These are phyloP conservation scores for Diaporthe citrichinensis DNA, from an alignment of 2,329 filamentous ascomycete genomes.

Conservation along the genomic window DNA sequence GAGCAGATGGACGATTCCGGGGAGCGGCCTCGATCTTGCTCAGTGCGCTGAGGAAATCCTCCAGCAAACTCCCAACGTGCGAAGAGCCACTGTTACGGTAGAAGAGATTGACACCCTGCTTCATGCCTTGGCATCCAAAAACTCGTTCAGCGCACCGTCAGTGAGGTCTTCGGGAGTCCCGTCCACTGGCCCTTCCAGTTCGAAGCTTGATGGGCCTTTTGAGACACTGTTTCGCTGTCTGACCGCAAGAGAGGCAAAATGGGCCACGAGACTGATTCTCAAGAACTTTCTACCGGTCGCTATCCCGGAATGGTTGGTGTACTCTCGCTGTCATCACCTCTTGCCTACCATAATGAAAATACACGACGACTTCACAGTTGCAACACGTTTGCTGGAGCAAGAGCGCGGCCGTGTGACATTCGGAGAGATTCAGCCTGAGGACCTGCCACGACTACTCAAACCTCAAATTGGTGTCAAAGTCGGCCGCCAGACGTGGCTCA, in stretches of 20 bases:
- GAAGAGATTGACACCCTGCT: conserved; percentile 81
- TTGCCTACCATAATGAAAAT: conserved; percentile 80
- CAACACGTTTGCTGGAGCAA: conserved; percentile 67
- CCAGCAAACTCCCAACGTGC: conserved; percentile 65
- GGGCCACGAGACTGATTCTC: conserved; percentile 85
- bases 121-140: conserved; percentile 75
- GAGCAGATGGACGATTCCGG: conserved; percentile 71
- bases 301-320: conserved; percentile 69
- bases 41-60: conserved; percentile 79
- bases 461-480: conserved; percentile 74
- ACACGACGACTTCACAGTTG: conserved; percentile 76
- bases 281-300: conserved; percentile 80
- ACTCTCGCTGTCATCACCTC: conserved; percentile 75
- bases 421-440: conserved; percentile 34
- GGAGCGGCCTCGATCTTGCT: conserved; percentile 75
- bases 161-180: conserved; percentile 59
- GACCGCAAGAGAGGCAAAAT: conserved; percentile 82
- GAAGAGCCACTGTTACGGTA: conserved; percentile 65
- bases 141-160: conserved; percentile 78
- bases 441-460: conserved; percentile 56
- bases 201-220: conserved; percentile 61
- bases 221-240: conserved; percentile 71
- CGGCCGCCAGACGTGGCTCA: conserved; percentile 74
- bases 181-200: conserved; percentile 40
- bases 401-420: conserved; percentile 48